Evolutionary conservation across 345 rosid species (phyloP).

Genomic region (Eutrema heterophyllum): DNA sequence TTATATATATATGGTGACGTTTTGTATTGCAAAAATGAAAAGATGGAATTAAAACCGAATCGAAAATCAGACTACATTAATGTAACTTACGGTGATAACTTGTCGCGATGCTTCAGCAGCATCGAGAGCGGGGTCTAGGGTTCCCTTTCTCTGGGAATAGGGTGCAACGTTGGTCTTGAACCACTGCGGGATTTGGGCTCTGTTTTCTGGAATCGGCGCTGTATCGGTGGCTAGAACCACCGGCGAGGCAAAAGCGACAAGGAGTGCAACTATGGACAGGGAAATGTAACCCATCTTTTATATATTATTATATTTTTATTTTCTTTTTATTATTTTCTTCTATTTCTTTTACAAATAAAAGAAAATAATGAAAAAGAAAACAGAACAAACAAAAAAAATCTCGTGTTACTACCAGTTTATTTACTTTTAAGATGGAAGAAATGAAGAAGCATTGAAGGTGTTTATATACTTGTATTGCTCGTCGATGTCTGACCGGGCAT

Average conservation of each 20-base stretch:
- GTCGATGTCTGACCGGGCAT: not conserved
- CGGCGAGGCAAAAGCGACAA: constrained; percentile 2
- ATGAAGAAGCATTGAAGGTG: not conserved
- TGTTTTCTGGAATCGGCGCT: constrained; percentile 35
- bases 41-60: not conserved
- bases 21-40: not conserved
- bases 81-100: constrained; percentile 36
- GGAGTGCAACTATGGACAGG: not conserved
- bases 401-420: not conserved
- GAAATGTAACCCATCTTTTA: constrained; percentile 15
- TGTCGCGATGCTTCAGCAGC: constrained; percentile 39
- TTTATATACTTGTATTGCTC: constrained; percentile 17
- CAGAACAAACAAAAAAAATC: not conserved
- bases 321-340: constrained; percentile 7
- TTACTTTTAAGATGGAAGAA: not conserved
- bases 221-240: constrained; percentile 20
- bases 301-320: not conserved
- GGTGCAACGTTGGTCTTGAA: constrained; percentile 34
- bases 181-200: constrained; percentile 33
- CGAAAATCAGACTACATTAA: not conserved
- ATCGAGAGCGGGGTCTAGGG: constrained; percentile 40
- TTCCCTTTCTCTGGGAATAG: constrained; percentile 17
- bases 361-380: constrained; percentile 6
- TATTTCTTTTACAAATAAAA: constrained; percentile 18
- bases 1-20: not conserved